phyloP scores from a whole-genome alignment of 2,329 filamentous ascomycete genomes.

The Trichoderma guizhouense region DNA sequence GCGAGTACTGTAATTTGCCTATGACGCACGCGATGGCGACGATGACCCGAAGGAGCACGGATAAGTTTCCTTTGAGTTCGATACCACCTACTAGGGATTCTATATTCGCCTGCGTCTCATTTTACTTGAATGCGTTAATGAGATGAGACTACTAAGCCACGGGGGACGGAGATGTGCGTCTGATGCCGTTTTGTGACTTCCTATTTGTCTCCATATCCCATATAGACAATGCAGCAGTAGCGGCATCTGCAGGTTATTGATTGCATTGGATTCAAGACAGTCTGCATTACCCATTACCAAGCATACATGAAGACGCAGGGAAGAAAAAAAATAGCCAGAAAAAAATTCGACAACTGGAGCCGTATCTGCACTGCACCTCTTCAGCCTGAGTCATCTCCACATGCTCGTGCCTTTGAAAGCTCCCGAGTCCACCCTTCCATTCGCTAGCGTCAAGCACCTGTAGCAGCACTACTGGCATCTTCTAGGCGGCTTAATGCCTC shows the following conservation, averaged over 20 bases:
- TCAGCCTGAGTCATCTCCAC: slow-evolving; percentile 17
- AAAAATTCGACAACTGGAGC: neutral
- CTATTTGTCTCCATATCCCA: neutral
- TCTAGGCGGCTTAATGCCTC: slow-evolving; percentile 6
- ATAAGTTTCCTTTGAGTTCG: neutral
- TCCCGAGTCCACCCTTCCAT: slow-evolving; percentile 13
- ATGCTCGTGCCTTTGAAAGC: slow-evolving; percentile 3
- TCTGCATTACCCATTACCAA: slow-evolving; percentile 9
- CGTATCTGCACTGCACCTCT: neutral
- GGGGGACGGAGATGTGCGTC: neutral
- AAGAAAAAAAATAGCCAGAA: neutral
- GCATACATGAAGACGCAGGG: neutral
- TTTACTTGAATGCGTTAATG: neutral
- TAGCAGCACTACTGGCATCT: neutral
- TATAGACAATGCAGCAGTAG: neutral
- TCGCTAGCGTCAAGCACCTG: neutral
- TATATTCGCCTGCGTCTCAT: neutral
- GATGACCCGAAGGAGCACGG: neutral
- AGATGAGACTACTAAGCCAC: neutral
- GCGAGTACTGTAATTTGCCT: slow-evolving; percentile 1
- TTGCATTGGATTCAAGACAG: neutral
- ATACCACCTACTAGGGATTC: neutral
- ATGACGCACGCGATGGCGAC: slow-evolving; percentile 9
- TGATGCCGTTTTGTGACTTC: neutral
- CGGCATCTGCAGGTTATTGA: neutral